Evolutionary conservation across 2,329 filamentous ascomycete species (phyloP).

Genomic region (Moelleriella libera): DNA sequence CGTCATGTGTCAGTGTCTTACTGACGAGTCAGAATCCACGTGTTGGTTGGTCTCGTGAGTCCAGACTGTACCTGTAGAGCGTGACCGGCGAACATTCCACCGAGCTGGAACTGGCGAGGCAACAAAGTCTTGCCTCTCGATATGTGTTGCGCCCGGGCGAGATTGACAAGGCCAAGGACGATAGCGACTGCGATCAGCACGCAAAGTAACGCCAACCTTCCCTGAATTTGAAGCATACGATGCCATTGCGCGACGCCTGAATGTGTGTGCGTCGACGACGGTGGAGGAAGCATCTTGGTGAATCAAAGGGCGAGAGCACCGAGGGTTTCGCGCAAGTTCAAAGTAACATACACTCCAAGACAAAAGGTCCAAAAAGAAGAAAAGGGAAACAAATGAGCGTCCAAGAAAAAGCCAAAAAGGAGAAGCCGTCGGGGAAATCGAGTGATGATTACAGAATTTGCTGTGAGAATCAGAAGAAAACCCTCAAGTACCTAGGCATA

Average conservation of each 20-base stretch:
- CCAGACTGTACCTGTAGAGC: conserved; percentile 5
- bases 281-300: neutral
- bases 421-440: neutral
- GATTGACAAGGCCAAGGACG: conserved; percentile 3
- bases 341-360: conserved; percentile 13
- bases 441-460: conserved; percentile 1
- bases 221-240: neutral
- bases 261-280: neutral
- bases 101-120: conserved; percentile 12
- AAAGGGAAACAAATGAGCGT: conserved; percentile 7
- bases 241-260: neutral
- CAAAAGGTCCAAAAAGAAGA: conserved; percentile 11
- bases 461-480: neutral
- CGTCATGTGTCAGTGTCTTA: neutral
- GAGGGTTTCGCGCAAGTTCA: neutral
- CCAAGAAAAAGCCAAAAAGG: neutral
- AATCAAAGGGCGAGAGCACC: neutral
- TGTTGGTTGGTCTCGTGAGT: neutral
- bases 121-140: neutral
- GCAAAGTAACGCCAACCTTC: neutral
- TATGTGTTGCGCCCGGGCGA: neutral
- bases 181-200: conserved; percentile 3
- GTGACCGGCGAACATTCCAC: conserved; percentile 6
- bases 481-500: too few species aligned
- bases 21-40: neutral